These are phyloP conservation scores for Dipteronia sinensis DNA, from an alignment of 345 rosid species.

Conservation along the genomic window DNA sequence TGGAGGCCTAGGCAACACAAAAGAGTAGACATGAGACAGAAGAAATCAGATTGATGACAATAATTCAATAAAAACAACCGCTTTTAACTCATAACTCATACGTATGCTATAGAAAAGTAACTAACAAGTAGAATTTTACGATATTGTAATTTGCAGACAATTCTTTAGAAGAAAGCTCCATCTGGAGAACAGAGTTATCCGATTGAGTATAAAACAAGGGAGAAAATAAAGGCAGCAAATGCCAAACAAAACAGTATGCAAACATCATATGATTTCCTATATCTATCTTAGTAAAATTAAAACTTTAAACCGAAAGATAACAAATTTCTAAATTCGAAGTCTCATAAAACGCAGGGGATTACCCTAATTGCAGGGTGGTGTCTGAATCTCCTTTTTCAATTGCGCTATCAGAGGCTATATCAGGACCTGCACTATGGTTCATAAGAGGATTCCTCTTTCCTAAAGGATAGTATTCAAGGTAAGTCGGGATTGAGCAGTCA, in stretches of 20 bases:
- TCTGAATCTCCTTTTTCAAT: conserved; percentile 72
- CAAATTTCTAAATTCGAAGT: background rate
- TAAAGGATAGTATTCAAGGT: conserved; percentile 54
- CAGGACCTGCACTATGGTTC: conserved; percentile 42
- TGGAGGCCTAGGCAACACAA: conserved; percentile 54
- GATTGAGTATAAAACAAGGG: background rate
- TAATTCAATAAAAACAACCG: background rate
- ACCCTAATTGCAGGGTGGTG: conserved; percentile 88
- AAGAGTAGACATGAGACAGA: background rate
- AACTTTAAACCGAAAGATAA: background rate
- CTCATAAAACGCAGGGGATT: conserved; percentile 10
- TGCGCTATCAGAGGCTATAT: conserved; percentile 34
- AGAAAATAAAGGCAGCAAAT: background rate
- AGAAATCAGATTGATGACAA: background rate
- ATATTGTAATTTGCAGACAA: background rate
- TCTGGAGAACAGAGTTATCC: background rate
- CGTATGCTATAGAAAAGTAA: background rate
- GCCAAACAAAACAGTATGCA: background rate
- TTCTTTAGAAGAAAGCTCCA: too few relatives aligned
- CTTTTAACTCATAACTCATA: background rate
- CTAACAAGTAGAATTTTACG: background rate
- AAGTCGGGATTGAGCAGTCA: conserved; percentile 43
- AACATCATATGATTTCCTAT: background rate
- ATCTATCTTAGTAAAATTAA: background rate
- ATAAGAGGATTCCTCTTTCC: conserved; percentile 46